Base-by-base conservation (phyloP, 768 basidiomycete species). In the Boletus tylopilopsis region DNA sequence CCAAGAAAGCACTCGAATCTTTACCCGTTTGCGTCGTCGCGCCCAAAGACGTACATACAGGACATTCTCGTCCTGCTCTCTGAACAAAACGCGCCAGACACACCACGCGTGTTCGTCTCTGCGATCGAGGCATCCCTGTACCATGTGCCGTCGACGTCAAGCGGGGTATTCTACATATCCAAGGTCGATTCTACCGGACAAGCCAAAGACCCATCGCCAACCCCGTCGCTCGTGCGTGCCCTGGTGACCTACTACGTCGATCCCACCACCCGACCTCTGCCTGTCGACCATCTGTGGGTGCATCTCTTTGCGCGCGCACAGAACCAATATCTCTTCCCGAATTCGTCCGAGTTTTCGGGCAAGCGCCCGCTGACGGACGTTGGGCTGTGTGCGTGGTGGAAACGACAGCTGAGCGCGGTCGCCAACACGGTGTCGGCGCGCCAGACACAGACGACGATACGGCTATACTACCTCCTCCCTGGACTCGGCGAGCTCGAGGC, bases 141-240 rank as follows among this genome's bases (percentile, higher is more conserved):
- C 74, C 78, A 79, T 41, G 62, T 94, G 42, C 87, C 90, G 3
- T 56, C 79, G 5, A 85, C 89, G 2, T 73, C 75, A 2, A 79
- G 79, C 47, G 82, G 82, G 4, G 77, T 97, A 29, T 68, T 98
- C 27, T 96, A 98, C 67, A 76, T 99, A 44, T 90, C 90, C 42
- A 99, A 99, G 71, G 84, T 96, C 45, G 96, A 99, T 66, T 84
- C 93, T 11, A 91, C 94, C 1, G 94, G 94, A 0, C 84, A 94
- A 64, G 78, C 74, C 9, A 64, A 60, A 23, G 54, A 67, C 5
- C 87, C 84, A 0, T 79, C 85, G 34, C 88, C 89, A 4, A 92
- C 93, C 2, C 69, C 78, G 5, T 63, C 76, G 12, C 79, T 97
- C 45, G 81, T 91, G 37, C 73, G 75, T 18, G 72, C 85, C 0